phyloP scores from a whole-genome alignment of 2,329 filamentous ascomycete genomes.

The Pezizomycotina sp. region DNA sequence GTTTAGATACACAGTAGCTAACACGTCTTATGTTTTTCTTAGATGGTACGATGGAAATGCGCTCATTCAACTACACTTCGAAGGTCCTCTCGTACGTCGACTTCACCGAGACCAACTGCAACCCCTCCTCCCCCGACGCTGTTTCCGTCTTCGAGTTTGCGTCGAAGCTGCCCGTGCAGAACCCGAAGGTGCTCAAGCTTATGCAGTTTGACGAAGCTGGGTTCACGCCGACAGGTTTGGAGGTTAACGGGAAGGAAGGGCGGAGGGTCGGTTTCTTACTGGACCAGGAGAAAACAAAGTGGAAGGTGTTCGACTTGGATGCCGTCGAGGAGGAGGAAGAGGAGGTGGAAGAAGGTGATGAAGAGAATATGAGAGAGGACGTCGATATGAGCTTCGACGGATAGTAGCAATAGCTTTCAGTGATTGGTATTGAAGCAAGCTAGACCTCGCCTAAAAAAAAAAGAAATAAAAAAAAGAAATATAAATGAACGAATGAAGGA shows the following conservation, averaged over 20 bases:
- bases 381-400: too few relatives aligned
- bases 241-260: slow-evolving; percentile 17
- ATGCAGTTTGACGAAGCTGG: slow-evolving; percentile 17
- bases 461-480: too few relatives aligned
- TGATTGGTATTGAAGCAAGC: too few relatives aligned
- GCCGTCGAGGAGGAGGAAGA: slow-evolving; percentile 9
- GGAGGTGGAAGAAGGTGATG: slow-evolving; percentile 4
- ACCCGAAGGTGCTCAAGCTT: slow-evolving; percentile 9
- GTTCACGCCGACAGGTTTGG: slow-evolving; percentile 13
- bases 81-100: slow-evolving; percentile 15
- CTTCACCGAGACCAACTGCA: slow-evolving; percentile 11
- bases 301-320: slow-evolving; percentile 18
- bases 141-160: background rate
- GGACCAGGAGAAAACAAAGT: slow-evolving; percentile 12
- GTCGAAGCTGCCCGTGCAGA: slow-evolving; percentile 4
- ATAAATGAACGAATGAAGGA: background rate
- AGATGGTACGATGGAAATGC: slow-evolving; percentile 4
- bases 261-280: slow-evolving; percentile 15
- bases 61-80: slow-evolving; percentile 9
- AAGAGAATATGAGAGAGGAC: slow-evolving; percentile 8
- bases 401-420: too few relatives aligned
- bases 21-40: slow-evolving; percentile 3
- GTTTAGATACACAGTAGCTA: slow-evolving; percentile 1
- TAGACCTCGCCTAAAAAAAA: too few relatives aligned
- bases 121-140: slow-evolving; percentile 11